A percentile compares a stretch with the other conserved stretches of the same genome.
Conservation (phyloP, 768 basidiomycete species). For the Trametes sanguinea region DNA sequence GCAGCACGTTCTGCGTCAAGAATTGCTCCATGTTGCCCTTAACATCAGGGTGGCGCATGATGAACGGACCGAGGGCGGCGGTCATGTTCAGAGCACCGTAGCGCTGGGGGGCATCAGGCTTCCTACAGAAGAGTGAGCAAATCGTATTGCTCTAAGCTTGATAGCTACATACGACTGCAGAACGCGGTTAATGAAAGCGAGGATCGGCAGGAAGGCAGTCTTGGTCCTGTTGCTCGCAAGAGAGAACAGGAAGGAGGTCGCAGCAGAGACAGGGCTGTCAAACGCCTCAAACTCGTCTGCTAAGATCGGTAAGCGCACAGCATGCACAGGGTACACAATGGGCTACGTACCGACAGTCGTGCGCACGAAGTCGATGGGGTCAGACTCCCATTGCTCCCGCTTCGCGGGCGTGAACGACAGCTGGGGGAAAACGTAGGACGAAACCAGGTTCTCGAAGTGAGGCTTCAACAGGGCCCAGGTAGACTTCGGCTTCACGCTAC, state of each 20-base stretch:
- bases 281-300: slow-evolving; percentile 82
- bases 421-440: slow-evolving; percentile 83
- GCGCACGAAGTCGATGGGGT: slow-evolving; percentile 83
- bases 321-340: background rate
- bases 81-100: slow-evolving; percentile 89
- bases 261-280: slow-evolving; percentile 74
- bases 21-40: slow-evolving; percentile 78
- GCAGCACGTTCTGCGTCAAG: slow-evolving; percentile 70
- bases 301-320: background rate
- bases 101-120: slow-evolving; percentile 59
- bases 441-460: slow-evolving; percentile 76
- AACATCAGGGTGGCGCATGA: slow-evolving; percentile 84
- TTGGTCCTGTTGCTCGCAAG: slow-evolving; percentile 81
- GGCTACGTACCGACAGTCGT: slow-evolving; percentile 62
- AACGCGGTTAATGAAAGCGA: slow-evolving; percentile 76
- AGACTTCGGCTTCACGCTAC: slow-evolving; percentile 88
- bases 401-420: slow-evolving; percentile 74
- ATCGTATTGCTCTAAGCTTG: too few species aligned
- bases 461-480: slow-evolving; percentile 89
- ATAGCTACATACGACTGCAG: slow-evolving; percentile 55
- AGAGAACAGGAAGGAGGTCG: slow-evolving; percentile 77
- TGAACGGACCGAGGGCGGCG: slow-evolving; percentile 70
- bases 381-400: slow-evolving; percentile 73
- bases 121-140: slow-evolving; percentile 30
- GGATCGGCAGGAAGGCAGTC: slow-evolving; percentile 77